These are phyloP conservation scores for Trametes elegans DNA, from an alignment of 768 basidiomycete genomes.

Conservation along the genomic window DNA sequence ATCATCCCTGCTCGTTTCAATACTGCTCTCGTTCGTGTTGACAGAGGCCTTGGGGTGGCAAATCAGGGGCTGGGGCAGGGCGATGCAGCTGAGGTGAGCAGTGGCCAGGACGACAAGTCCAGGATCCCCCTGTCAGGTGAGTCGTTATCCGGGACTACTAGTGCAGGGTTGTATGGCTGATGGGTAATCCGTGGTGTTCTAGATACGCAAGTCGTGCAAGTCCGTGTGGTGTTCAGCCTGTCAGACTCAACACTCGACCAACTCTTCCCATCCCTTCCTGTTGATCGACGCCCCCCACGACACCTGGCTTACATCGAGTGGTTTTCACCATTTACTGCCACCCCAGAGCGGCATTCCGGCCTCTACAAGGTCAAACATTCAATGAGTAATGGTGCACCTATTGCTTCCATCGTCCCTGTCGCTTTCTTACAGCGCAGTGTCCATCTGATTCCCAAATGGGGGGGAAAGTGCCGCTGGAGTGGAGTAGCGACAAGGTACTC, in stretches of 20 bases:
- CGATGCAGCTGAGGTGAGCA: no score
- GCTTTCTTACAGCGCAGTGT: conserved; percentile 24
- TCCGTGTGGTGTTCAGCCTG: conserved; percentile 26
- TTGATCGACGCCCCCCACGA: not conserved
- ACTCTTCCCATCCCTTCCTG: not conserved
- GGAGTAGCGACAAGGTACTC: conserved; percentile 33
- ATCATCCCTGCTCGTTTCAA: conserved; percentile 33
- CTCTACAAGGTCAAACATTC: conserved; percentile 28
- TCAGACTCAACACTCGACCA: not conserved
- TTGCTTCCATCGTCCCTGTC: conserved; percentile 27
- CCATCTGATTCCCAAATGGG: conserved; percentile 37
- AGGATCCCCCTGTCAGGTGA: conserved; percentile 14
- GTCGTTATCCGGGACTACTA: not conserved
- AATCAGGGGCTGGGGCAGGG: no score
- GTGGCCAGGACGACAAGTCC: not conserved
- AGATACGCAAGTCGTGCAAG: conserved; percentile 28
- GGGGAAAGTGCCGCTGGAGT: conserved; percentile 25
- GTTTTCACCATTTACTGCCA: conserved; percentile 26
- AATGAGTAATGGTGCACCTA: not conserved
- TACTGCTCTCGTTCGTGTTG: conserved; percentile 29
- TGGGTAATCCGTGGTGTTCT: not conserved
- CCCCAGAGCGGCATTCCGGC: conserved; percentile 19
- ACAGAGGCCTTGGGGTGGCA: not conserved
- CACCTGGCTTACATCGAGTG: conserved; percentile 32
- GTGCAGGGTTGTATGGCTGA: not conserved